Evolutionary conservation across 495 filamentous ascomycete species (phyloP).

Genomic region (Penicillium riverlandense): DNA sequence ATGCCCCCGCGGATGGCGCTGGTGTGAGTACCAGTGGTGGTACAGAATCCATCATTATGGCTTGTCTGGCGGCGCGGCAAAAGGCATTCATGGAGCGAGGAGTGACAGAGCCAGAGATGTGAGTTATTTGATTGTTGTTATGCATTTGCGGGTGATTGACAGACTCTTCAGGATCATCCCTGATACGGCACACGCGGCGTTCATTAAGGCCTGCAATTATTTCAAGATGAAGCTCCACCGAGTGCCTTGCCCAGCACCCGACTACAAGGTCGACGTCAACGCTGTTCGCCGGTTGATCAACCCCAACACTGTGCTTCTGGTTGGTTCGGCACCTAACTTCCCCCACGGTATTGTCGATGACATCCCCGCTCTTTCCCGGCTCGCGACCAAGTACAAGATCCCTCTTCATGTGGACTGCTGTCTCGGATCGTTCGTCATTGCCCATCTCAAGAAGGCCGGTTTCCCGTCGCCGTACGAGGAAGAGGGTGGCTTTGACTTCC

Average conservation of each 20-base stretch:
- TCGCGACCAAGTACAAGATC: conserved; percentile 69
- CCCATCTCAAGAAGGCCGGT: conserved; percentile 84
- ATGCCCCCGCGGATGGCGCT: conserved; percentile 74
- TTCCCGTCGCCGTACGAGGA: conserved; percentile 59
- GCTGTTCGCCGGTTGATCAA: conserved; percentile 82
- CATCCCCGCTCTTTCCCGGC: conserved; percentile 74
- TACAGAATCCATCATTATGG: conserved; percentile 95
- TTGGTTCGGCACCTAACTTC: conserved; percentile 94
- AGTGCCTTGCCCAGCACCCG: conserved; percentile 80
- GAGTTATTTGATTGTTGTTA: conserved; percentile 11
- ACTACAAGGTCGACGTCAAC: conserved; percentile 73
- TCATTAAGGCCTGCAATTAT: conserved; percentile 90
- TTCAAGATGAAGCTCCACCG: conserved; percentile 92
- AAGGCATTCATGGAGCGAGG: conserved; percentile 80
- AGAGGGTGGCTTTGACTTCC: conserved; percentile 84
- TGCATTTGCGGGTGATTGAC: conserved; percentile 3
- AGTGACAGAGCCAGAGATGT: conserved; percentile 94
- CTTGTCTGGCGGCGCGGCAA: conserved; percentile 77
- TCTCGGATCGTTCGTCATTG: conserved; percentile 87
- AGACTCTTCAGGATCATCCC: conserved; percentile 71
- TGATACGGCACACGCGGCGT: conserved; percentile 89
- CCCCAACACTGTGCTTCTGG: conserved; percentile 90
- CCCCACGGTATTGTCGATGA: conserved; percentile 98
- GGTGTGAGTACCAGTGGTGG: conserved; percentile 91
- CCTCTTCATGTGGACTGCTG: conserved; percentile 98